Evolutionary conservation across 2,329 filamentous ascomycete genomes (phyloP), one percentile per base, ranked within the genome.

Genomic region (Didymella keratinophila): DNA sequence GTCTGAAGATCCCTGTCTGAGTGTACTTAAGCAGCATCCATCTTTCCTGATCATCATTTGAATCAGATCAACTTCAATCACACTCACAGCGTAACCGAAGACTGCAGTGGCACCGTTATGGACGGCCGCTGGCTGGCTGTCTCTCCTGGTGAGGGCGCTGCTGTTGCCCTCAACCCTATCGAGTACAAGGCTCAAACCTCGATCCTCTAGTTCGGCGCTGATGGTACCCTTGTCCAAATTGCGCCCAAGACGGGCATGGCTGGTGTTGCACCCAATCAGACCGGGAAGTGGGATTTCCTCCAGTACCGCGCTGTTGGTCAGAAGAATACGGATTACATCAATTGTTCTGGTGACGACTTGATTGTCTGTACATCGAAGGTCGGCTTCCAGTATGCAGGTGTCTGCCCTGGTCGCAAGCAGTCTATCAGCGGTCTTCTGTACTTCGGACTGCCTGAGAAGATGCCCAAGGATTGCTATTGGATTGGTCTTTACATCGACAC

Each of bases 351-450:
- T 27, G 52, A 55, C 37, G 49, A 49, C 21, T 43, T 55, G 11
- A 55, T 55, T 28, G 11, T 34, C 20, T 55, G 44, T 23, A 27
- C 9, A 2, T 49, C 36, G 5, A 55, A 55, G 36, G 10, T n/a
- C 2, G 37, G 52, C 14, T 55, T 14, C 5, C 44, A 55, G 44
- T 55, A 48, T 14, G 52, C 52, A 2, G 37, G 52, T 36, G 52
- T 55, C 14, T 55, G 52, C 28, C 37, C 36, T 4, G 37, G 21
- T 12, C 36, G 44, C 20, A 55, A 55, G 52, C 36, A 55, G 12
- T 48, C 36, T n/a, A 28, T 55, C 43, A 54, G 52, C 21, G 52
- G 43, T 4, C n/a, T 54, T 36, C 30, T 54, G 43, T 54, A 54
- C 18, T 54, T 54, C 20, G 44, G 52, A 14, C 20, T 54, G 34